A percentile compares a stretch with the other conserved stretches of the same genome.
Evolutionary conservation across 176 grass and related monocot genomes (phyloP).

Genomic region (Cymbopogon citratus): DNA sequence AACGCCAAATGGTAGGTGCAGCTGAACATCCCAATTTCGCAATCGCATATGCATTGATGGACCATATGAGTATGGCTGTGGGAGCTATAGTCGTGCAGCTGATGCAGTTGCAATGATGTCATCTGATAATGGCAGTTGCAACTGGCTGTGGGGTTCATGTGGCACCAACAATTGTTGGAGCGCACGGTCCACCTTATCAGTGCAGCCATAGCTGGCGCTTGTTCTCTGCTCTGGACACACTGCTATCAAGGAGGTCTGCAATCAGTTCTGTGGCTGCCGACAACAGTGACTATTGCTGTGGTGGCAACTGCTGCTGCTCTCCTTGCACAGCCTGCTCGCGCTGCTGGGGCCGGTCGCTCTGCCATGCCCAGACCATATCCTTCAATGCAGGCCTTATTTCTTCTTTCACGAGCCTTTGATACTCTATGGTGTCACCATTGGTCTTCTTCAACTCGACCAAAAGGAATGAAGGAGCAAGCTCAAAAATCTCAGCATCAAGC

Average conservation of each 20-base stretch:
- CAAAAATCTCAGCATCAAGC: constrained; percentile 50
- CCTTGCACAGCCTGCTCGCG: background rate
- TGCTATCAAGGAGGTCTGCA: background rate
- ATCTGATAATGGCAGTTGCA: background rate
- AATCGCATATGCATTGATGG: background rate
- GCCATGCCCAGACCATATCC: constrained; percentile 47
- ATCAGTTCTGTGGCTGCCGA: background rate
- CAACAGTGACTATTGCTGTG: constrained; percentile 9
- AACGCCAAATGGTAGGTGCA: background rate
- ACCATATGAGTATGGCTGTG: background rate
- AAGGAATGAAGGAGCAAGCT: constrained; percentile 45
- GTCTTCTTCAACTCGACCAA: constrained; percentile 49
- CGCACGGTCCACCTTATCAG: background rate
- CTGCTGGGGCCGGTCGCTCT: constrained; percentile 14
- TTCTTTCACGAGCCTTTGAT: constrained; percentile 41
- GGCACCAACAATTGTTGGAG: background rate
- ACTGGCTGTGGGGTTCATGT: background rate
- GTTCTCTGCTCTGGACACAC: background rate
- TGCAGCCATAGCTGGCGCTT: background rate
- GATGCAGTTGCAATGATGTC: background rate
- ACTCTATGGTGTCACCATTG: constrained; percentile 53
- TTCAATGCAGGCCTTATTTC: constrained; percentile 48
- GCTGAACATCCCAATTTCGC: background rate
- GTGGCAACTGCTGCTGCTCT: constrained; percentile 1
- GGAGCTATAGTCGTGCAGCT: background rate